These are phyloP conservation scores for Handroanthus guayacan DNA, from an alignment of 257 asterid genomes.

Conservation along the genomic window DNA sequence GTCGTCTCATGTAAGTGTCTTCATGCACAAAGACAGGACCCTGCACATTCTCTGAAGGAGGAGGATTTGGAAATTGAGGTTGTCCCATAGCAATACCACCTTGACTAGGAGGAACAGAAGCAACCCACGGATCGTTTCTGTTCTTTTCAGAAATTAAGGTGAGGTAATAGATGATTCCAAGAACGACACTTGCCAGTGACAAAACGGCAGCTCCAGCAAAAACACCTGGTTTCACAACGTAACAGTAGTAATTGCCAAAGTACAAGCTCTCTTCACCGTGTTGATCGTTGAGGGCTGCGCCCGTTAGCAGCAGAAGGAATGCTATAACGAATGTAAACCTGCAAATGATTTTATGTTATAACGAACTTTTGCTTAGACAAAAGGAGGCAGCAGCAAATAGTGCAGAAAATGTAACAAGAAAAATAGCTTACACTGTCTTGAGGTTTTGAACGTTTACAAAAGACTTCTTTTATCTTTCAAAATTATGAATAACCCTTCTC, in stretches of 20 bases:
- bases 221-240: conserved; percentile 85
- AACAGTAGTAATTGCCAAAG: conserved; percentile 73
- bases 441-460: too few relatives aligned
- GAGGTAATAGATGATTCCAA: conserved; percentile 71
- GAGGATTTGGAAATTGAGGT: conserved; percentile 53
- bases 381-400: background rate
- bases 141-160: conserved; percentile 56
- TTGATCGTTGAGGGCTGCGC: conserved; percentile 90
- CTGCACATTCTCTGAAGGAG: conserved; percentile 48
- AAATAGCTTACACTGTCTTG: background rate
- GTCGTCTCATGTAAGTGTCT: conserved; percentile 91
- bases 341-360: conserved; percentile 32
- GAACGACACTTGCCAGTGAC: conserved; percentile 73
- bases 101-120: conserved; percentile 49
- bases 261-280: conserved; percentile 78
- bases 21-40: conserved; percentile 89
- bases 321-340: conserved; percentile 92
- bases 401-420: background rate
- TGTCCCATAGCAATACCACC: conserved; percentile 89
- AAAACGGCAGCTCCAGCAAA: conserved; percentile 85
- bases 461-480: too few relatives aligned
- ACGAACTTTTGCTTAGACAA: background rate
- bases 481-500: too few relatives aligned
- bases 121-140: conserved; percentile 45
- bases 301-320: conserved; percentile 83